A percentile compares a stretch with the other conserved stretches of the same genome.
Conservation (phyloP, 2,329 filamentous ascomycete species). For the Colletotrichum sp. region DNA sequence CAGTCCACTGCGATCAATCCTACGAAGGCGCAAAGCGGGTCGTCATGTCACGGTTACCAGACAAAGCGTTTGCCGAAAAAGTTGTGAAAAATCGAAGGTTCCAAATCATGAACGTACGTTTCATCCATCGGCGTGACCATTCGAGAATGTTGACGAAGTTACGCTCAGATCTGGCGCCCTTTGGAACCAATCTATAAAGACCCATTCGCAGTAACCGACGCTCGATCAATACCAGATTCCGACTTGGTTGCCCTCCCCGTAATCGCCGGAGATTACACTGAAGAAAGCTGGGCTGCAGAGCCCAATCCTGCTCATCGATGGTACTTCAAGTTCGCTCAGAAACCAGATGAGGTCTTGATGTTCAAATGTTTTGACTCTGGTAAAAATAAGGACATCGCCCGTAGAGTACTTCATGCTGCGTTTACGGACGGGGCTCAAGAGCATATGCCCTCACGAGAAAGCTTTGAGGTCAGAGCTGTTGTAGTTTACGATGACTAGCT, state of each 20-base stretch:
- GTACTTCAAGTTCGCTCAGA: constrained; percentile 57
- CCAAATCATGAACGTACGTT: constrained; percentile 24
- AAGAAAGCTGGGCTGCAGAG: constrained; percentile 40
- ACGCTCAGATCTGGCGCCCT: constrained; percentile 44
- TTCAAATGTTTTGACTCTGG: constrained; percentile 69
- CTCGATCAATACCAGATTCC: constrained; percentile 36
- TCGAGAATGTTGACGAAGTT: background rate
- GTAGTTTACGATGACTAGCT: background rate
- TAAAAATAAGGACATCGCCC: constrained; percentile 50
- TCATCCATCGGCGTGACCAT: background rate
- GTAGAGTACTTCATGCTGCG: constrained; percentile 73
- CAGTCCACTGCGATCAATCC: constrained; percentile 61
- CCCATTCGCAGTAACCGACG: constrained; percentile 43
- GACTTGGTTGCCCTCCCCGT: constrained; percentile 39
- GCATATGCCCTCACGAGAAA: constrained; percentile 48
- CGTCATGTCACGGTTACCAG: background rate
- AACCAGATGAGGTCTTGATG: constrained; percentile 57
- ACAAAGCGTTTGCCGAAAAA: background rate
- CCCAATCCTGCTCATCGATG: constrained; percentile 45
- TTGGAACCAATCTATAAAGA: constrained; percentile 49
- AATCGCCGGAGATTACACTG: constrained; percentile 32
- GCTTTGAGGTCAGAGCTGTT: background rate
- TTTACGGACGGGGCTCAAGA: constrained; percentile 69
- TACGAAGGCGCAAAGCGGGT: constrained; percentile 42
- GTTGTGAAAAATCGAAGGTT: background rate